Base-by-base conservation (phyloP, 1,139 yeast genomes). In the Protomyces lactucae-debilis region DNA sequence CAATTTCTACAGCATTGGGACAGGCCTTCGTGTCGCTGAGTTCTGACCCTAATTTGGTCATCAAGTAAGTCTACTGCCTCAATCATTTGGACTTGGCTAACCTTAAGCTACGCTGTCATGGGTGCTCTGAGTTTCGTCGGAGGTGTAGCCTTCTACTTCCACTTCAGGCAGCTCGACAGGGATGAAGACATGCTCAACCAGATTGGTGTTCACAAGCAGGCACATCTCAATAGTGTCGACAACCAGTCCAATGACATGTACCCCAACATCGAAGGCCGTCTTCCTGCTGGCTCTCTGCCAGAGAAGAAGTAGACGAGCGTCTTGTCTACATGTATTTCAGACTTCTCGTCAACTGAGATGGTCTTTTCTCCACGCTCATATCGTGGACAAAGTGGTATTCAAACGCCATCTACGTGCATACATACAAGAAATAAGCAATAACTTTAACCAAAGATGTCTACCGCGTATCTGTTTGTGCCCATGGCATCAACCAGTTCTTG, bases 1-100 rank as follows among this genome's bases (percentile, higher is more conserved):
- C 89, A 16, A 69, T 83, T 67, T 92, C 92, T 71, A 80, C 90
- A 36, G 88, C 90, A 40, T 73, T 87, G 57, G 91, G 90, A 73
- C 85, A 85, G 75, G 89, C 90, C 8, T 77, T 87, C 67, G 83
- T 88, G 18, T 81, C 90, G 23, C 82, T 85, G 21, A 79, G 88
- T 21, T 80, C 76, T 66, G 83, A 86, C 74, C 92, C 92, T 59
- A 83, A 86, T 76, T 81, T 84, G 71, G 82, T 82, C 55, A 85
- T 88, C 88, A 79, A 82, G 48, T 43, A 18, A 43, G 48, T 43
- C 4, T 43, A 5, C 48, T n/a, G 28, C 25, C 12, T 18, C 21
- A n/a, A n/a, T 16, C 8, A 6, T 28, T 6, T 28, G 32, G 8
- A 28, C 8, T 28, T 14, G 43, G 10, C 48, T 43, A 71, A 43